phyloP scores from a whole-genome alignment of 1,284 basidiomycete species.

The Tausonia pullulans region DNA sequence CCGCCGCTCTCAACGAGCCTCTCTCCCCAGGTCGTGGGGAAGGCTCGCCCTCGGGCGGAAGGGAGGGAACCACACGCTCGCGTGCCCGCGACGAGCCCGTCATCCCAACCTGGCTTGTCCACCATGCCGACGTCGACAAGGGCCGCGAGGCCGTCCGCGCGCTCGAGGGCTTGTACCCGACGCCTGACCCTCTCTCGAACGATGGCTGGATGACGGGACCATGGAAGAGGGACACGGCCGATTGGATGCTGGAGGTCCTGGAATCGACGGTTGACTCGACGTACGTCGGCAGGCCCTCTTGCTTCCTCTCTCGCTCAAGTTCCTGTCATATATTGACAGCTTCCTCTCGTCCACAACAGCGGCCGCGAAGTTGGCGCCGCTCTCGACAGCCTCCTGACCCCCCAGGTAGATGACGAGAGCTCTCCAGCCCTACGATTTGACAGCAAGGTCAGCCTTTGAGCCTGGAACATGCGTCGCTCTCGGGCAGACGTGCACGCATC shows the following conservation, averaged over 20 bases:
- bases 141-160: no score
- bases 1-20: no score
- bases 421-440: no score
- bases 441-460: conserved; percentile 35
- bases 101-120: no score
- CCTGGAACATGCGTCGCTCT: conserved; percentile 37
- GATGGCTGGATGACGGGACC: not conserved
- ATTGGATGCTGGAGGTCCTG: conserved; percentile 21
- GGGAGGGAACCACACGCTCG: conserved; percentile 16
- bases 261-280: conserved; percentile 32
- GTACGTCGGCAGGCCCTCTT: conserved; percentile 19
- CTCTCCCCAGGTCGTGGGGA: no score
- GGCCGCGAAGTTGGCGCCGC: conserved; percentile 51
- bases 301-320: not conserved
- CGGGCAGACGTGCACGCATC: not conserved
- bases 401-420: conserved; percentile 39
- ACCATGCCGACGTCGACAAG: no score
- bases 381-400: conserved; percentile 56
- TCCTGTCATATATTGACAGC: not conserved
- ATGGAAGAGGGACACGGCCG: not conserved
- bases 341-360: conserved; percentile 33
- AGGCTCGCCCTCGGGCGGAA: no score
- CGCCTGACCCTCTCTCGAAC: not conserved
- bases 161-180: no score
- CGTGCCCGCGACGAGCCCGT: no score